Conservation (phyloP, 169 alveolate species). For the Plasmodium fragile region DNA sequence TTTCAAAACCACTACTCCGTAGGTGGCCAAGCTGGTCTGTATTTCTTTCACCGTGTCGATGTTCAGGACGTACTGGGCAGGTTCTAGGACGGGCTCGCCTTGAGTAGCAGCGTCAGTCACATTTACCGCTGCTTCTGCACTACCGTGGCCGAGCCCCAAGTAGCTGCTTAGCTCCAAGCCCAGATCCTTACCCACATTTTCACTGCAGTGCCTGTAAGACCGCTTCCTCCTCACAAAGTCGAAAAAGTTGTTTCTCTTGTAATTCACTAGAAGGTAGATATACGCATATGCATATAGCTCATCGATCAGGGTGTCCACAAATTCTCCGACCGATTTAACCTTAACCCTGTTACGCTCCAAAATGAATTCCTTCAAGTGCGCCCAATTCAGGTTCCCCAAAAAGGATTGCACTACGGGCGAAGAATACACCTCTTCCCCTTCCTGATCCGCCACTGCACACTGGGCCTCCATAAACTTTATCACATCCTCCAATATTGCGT, state of each 20-base stretch:
- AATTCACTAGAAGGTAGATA: constrained; percentile 30
- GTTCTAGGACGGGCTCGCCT: neutral
- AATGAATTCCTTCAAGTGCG: constrained; percentile 39
- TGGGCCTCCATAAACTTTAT: neutral
- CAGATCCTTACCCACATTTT: constrained; percentile 40
- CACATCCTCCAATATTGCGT: neutral
- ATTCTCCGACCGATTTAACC: neutral
- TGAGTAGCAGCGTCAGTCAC: neutral
- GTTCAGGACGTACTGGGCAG: constrained; percentile 29
- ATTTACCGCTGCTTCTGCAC: neutral
- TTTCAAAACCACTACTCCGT: constrained; percentile 66
- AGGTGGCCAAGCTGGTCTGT: constrained; percentile 20
- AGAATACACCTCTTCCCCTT: neutral
- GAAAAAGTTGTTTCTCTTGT: constrained; percentile 52
- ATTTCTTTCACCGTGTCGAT: constrained; percentile 51
- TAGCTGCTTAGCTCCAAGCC: constrained; percentile 49
- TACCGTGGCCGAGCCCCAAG: neutral
- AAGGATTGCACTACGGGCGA: neutral
- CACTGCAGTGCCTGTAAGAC: constrained; percentile 72
- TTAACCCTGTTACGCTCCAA: constrained; percentile 29
- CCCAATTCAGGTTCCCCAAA: constrained; percentile 17
- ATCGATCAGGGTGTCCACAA: constrained; percentile 19
- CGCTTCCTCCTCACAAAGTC: constrained; percentile 49
- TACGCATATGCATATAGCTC: constrained; percentile 42
- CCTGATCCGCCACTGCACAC: neutral